Evolutionary conservation across 2,329 filamentous ascomycete genomes (phyloP).

Genomic region (Boeremia exigua): DNA sequence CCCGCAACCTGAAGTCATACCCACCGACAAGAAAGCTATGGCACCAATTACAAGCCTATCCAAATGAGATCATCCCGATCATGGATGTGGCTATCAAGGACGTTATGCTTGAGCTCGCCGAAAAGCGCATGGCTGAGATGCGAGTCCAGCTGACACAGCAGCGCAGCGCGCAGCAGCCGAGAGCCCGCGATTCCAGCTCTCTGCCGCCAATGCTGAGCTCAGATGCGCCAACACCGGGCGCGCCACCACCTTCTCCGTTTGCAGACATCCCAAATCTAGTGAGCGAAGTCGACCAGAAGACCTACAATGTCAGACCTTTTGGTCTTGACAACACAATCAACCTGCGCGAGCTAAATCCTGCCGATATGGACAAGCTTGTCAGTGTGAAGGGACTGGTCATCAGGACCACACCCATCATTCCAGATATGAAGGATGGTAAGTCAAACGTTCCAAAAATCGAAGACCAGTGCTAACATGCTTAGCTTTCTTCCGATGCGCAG

Average conservation of each 20-base stretch:
- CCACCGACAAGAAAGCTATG: slow-evolving; percentile 91
- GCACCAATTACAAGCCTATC: slow-evolving; percentile 93
- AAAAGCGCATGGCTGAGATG: slow-evolving; percentile 76
- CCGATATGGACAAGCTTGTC: slow-evolving; percentile 96
- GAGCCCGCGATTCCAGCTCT: slow-evolving; percentile 66
- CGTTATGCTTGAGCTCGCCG: slow-evolving; percentile 86
- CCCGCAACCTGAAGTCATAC: slow-evolving; percentile 88
- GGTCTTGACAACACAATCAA: slow-evolving; percentile 88
- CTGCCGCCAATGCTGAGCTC: slow-evolving; percentile 81
- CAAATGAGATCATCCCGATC: slow-evolving; percentile 92
- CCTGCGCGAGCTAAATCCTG: slow-evolving; percentile 90
- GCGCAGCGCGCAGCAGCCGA: slow-evolving; percentile 50
- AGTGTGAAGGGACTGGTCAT: slow-evolving; percentile 96
- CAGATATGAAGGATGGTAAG: slow-evolving; percentile 90
- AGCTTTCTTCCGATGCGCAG: slow-evolving; percentile 94
- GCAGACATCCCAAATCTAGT: slow-evolving; percentile 70
- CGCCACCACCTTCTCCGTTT: slow-evolving; percentile 39
- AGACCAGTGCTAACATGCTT: slow-evolving; percentile 17
- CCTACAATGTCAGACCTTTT: slow-evolving; percentile 88
- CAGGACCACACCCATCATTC: slow-evolving; percentile 92
- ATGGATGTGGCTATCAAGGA: slow-evolving; percentile 97
- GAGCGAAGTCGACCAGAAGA: slow-evolving; percentile 77
- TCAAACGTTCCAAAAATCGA: not conserved
- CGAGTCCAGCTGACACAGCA: slow-evolving; percentile 64
- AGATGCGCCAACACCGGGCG: slow-evolving; percentile 63